Conservation (phyloP, 2,329 filamentous ascomycete genomes). For the Cytospora mali region DNA sequence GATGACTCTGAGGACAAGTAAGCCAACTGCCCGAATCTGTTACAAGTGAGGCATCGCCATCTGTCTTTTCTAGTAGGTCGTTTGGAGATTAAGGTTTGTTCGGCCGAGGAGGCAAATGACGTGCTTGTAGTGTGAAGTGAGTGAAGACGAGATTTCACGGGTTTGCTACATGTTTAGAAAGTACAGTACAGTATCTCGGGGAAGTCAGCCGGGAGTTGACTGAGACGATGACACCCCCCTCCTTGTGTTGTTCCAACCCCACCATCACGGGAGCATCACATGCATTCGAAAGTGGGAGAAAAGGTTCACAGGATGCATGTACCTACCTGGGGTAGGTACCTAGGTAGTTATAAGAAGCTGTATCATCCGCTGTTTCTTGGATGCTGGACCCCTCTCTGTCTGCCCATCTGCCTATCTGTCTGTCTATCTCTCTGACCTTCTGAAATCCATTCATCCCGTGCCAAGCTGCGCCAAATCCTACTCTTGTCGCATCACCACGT, state of each 20-base stretch:
- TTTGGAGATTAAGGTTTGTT: background rate
- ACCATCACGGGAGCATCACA: background rate
- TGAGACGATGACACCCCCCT: background rate
- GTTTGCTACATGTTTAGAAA: background rate
- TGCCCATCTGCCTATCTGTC: background rate
- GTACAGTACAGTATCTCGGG: slow-evolving; percentile 15
- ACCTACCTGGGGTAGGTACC: too few relatives aligned
- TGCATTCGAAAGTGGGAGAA: background rate
- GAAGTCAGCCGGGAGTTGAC: slow-evolving; percentile 6
- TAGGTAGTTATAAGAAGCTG: too few relatives aligned
- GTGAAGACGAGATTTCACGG: background rate
- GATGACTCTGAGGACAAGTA: too few relatives aligned
- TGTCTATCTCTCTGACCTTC: too few relatives aligned
- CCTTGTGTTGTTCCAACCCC: background rate
- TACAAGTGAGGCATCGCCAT: background rate
- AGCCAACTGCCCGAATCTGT: background rate
- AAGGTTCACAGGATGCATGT: background rate
- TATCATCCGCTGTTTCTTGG: too few relatives aligned
- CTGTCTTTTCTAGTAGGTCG: background rate
- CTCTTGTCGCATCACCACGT: background rate
- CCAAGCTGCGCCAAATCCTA: background rate
- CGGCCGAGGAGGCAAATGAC: slow-evolving; percentile 4
- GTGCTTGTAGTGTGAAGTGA: slow-evolving; percentile 13
- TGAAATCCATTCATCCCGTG: background rate
- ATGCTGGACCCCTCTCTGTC: background rate